Base-by-base conservation (phyloP, 1,284 basidiomycete genomes). In the Pterulicium gracile region DNA sequence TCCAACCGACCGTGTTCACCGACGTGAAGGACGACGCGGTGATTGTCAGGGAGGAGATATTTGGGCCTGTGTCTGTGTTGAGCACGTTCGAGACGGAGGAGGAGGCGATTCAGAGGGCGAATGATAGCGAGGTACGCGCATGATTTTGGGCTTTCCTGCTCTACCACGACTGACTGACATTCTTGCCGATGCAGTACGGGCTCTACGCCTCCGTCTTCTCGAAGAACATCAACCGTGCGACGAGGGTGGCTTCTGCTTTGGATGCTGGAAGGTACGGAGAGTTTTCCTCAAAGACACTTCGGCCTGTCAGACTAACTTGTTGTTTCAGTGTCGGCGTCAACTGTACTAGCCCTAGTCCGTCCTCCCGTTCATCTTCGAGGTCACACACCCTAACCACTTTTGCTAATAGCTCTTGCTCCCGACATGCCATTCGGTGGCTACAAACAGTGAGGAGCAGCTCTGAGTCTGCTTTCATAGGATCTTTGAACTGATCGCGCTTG, bases 41-140 rank as follows among this genome's bases (percentile, higher is more conserved):
- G 2, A 42, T 24, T 14, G 17, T 17, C 2, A 10, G 4, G 4
- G 20, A 36, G 21, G 20, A 43, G 42, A 43, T 24, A 24, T 24
- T 24, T 41, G 41, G 46, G 20, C 46, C 46, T 7, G 41, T 47
- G 5, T 24, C 39, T 22, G 41, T 47, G 14, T 17, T 47, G n/a
- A 34, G 43, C 19, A 47, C 41, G 17, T 47, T 47, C 15, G 36
- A 39, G 4, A 39, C 36, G n/a, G 36, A 39, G 36, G 36, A 39
- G 19, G 36, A 39, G 36, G 46, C 27, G 12, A 43, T 47, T 17
- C 5, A 41, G 21, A 40, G 46, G n/a, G 46, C 46, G 14, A 47
- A 47, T 23, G 46, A 42, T 24, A 24, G 20, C 13, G 36, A 47
- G 23, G 42, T 43, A 47, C n/a, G n/a, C n/a, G n/a, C n/a, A n/a